A percentile compares a stretch with the other conserved stretches of the same genome.
These are phyloP conservation scores for Calocera viscosa DNA, from an alignment of 768 basidiomycete species.

Conservation along the genomic window DNA sequence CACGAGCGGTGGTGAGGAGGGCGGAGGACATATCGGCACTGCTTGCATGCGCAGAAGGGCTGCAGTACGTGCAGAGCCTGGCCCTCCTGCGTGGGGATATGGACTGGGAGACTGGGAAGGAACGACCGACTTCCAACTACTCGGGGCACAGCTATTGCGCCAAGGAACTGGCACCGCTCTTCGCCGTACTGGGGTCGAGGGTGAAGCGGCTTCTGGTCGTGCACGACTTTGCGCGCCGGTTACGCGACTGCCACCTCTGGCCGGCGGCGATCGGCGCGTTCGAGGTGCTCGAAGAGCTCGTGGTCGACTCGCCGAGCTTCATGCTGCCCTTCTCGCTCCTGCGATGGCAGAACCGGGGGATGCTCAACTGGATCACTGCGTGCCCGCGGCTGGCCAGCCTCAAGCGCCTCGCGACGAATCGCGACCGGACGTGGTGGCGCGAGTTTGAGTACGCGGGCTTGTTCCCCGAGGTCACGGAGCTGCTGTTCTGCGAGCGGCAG, in stretches of 20 bases:
- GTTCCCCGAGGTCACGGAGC: neutral
- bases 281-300: conserved; percentile 2
- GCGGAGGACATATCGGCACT: neutral
- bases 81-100: neutral
- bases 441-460: neutral
- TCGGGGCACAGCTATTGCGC: neutral
- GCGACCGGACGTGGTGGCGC: conserved; percentile 7
- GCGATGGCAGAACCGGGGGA: neutral
- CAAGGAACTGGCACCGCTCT: conserved; percentile 4
- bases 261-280: neutral
- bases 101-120: neutral
- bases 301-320: conserved; percentile 4
- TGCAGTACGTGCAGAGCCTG: neutral
- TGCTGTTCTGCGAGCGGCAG: conserved; percentile 1
- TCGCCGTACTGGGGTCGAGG: neutral
- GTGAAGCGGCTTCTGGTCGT: neutral
- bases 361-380: conserved; percentile 1
- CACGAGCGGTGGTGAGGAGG: neutral
- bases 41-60: neutral
- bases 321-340: conserved; percentile 1
- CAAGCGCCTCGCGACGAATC: neutral
- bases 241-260: neutral
- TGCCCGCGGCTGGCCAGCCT: neutral
- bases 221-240: neutral
- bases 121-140: neutral